Evolutionary conservation across 352 stramenopile species (phyloP).

Genomic region (Phytophthora litchii): DNA sequence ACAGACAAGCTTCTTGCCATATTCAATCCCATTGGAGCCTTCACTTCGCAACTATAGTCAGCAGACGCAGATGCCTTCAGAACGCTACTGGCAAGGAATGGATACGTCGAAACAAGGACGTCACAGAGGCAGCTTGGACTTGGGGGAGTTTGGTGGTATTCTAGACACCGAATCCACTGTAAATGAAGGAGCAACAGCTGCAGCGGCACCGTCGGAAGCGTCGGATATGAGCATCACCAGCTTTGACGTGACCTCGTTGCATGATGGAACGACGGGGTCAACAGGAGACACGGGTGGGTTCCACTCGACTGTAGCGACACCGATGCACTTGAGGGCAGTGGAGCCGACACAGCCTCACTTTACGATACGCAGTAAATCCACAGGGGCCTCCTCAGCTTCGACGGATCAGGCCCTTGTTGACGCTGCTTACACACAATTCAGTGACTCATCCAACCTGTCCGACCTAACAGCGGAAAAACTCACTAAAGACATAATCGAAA

Average conservation of each 20-base stretch:
- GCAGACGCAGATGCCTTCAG: constrained; percentile 21
- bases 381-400: neutral
- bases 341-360: neutral
- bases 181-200: constrained; percentile 6
- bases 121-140: constrained; percentile 31
- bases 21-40: constrained; percentile 37
- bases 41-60: constrained; percentile 34
- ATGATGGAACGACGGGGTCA: constrained; percentile 25
- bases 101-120: constrained; percentile 31
- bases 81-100: constrained; percentile 33
- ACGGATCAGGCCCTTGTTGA: constrained; percentile 22
- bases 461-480: constrained; percentile 66
- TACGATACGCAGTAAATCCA: constrained; percentile 1
- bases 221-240: constrained; percentile 37
- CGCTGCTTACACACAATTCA: constrained; percentile 50
- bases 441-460: constrained; percentile 47
- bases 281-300: constrained; percentile 1
- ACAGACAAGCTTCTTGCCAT: constrained; percentile 29
- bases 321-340: neutral
- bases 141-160: constrained; percentile 49
- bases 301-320: neutral
- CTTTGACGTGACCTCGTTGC: constrained; percentile 49
- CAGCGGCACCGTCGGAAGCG: constrained; percentile 15
- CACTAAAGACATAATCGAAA: constrained; percentile 63
- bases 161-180: constrained; percentile 22